Evolutionary conservation across 331 rosid species (phyloP), one percentile per base, ranked within the genome.

Genomic region (Pyrus hybrid): DNA sequence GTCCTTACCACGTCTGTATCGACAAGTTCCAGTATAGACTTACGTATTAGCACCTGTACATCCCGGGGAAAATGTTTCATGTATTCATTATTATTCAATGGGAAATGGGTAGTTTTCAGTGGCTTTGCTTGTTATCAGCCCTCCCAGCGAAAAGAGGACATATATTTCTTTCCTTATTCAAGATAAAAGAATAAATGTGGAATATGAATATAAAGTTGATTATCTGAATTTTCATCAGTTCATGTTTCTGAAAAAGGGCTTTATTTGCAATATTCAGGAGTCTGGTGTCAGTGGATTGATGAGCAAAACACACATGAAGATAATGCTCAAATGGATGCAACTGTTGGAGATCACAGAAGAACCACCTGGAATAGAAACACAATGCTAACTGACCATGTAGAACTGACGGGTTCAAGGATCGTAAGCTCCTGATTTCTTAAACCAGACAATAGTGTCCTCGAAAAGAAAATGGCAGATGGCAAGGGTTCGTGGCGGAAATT

Each of bases 301-400:
- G 43, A 86, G 90, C 86, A 86, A 86, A 72, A 86, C 90, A 51
- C 90, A 86, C 79, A 63, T 86, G 90, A 86, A 86, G 70, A 37
- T 81, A 77, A 49, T 86, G 84, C 87, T 86, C 51, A 86, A 86
- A 76, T 86, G 90, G 90, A 86, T 71, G 20, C 18, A 29, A 12
- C 29, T 29, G n/a, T 51, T 17, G 21, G 58, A 17, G 58, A 16
- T 14, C 58, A 17, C n/a, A 51, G n/a, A 51, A 16, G 58, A 51
- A 51, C 58, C 57, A 18, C 47, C 47, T 41, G 1, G 47, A 41
- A 41, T 3, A 11, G 13, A 41, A 41, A 41, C 47, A 1, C 47
- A 10, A 3, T 41, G 47, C 47, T 41, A 1, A 41, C 13, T 41
- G 14, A 41, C 47, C 14, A 41, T 3, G 47, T 11, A 11, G 13